Base-by-base conservation (phyloP, 805 yeast species). In the Metschnikowia shivogae region DNA sequence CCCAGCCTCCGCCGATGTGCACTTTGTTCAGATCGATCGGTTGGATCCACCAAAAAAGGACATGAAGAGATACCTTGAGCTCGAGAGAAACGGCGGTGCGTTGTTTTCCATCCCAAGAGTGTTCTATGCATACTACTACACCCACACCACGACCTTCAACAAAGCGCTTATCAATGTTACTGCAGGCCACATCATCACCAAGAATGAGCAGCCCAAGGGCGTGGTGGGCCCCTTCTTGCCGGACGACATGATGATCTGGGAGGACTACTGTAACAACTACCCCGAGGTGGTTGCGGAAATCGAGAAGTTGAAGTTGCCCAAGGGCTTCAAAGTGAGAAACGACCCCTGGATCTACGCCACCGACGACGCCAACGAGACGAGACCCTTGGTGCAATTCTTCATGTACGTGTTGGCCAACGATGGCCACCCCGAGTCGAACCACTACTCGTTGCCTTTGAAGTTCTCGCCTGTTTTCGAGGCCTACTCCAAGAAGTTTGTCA, bases 281-380 rank as follows among this genome's bases (percentile, higher is more conserved):
- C 89, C 89, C 14, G 48, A 58, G 2, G 81, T 84, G 49, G 52
- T 62, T 49, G 86, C 82, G 22, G 89, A 85, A 63, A 72, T 84
- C 54, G 85, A 72, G 47, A 83, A 84, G 62, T 72, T 84, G 64
- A 73, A 80, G 52, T 70, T 85, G 47, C 90, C 89, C 49, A 59
- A 68, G 53, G 76, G 59, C 61, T 76, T 62, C 67, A 60, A 62
- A 30, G 82, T 83, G 39, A 75, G 81, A 54, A 76, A 76, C 59
- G 92, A 85, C 61, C 88, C 90, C 43, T 86, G 95, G 95, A 86
- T 85, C 76, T 85, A 86, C 62, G 95, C 92, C 58, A 82, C 89
- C 29, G 89, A 83, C 60, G 82, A 80, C 55, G 67, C 77, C 39
- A 66, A 74, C 48, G 86, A 82, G 59, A 70, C 62, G 36, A 76